These are phyloP conservation scores for Saturnispora sekii DNA, from an alignment of 805 yeast genomes.

Conservation along the genomic window DNA sequence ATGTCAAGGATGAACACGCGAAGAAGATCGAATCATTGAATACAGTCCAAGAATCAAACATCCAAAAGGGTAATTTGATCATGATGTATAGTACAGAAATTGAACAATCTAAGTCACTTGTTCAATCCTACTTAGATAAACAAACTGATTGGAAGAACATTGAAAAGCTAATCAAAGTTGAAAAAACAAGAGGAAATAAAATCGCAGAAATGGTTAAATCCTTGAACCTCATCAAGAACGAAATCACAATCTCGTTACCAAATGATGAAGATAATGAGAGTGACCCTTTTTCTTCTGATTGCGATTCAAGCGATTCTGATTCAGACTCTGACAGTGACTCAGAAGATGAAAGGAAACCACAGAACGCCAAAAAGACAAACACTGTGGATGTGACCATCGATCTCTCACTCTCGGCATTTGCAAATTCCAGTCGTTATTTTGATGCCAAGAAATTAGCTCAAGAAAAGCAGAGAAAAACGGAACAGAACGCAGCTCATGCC, in stretches of 20 bases:
- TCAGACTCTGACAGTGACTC: conserved; percentile 29
- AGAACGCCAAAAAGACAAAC: conserved; percentile 12
- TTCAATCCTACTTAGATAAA: conserved; percentile 59
- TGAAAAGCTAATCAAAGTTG: conserved; percentile 61
- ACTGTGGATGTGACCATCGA: conserved; percentile 53
- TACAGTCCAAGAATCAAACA: conserved; percentile 53
- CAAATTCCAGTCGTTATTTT: conserved; percentile 79
- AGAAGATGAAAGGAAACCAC: conserved; percentile 15
- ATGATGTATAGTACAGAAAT: conserved; percentile 60
- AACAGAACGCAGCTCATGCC: conserved; percentile 66
- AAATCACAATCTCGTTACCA: conserved; percentile 48
- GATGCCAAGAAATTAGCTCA: conserved; percentile 66
- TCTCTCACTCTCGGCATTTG: conserved; percentile 65
- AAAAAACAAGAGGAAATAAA: conserved; percentile 54
- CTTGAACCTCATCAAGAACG: conserved; percentile 58
- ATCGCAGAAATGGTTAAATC: conserved; percentile 62
- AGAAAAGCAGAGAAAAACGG: conserved; percentile 72
- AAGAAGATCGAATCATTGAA: conserved; percentile 58
- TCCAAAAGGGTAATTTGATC: conserved; percentile 62
- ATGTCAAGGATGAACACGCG: conserved; percentile 65
- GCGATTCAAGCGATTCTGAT: conserved; percentile 16
- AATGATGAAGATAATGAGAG: conserved; percentile 30
- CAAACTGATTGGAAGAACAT: conserved; percentile 94
- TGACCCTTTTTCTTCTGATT: conserved; percentile 25
- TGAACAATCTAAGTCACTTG: conserved; percentile 59